Percentiles rank a stretch among this genome's conserved stretches.
Conservation (phyloP, 1,139 yeast species). For the Hansenula anomala region DNA sequence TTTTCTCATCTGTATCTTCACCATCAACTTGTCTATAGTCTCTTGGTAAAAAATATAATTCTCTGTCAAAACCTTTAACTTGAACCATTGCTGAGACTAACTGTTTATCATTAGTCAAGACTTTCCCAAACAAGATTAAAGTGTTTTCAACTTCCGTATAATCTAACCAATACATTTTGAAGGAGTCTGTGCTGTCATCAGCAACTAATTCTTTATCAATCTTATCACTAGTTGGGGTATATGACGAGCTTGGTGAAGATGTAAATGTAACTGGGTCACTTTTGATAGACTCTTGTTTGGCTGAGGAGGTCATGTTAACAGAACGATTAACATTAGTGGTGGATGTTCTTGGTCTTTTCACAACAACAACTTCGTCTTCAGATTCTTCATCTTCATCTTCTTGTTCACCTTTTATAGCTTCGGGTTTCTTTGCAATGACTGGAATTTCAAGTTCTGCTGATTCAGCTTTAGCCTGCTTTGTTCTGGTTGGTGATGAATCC, state of each 20-base stretch:
- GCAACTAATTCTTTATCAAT: conserved; percentile 42
- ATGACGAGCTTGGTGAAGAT: conserved; percentile 18
- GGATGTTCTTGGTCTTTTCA: conserved; percentile 29
- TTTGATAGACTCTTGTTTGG: conserved; percentile 2
- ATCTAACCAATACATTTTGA: conserved; percentile 89
- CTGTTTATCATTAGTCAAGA: conserved; percentile 46
- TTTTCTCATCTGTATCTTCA: conserved; percentile 36
- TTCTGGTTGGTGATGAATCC: conserved; percentile 21
- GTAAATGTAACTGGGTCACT: conserved; percentile 4
- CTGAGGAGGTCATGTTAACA: conserved; percentile 19
- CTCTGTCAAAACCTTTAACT: conserved; percentile 64
- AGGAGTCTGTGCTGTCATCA: conserved; percentile 32
- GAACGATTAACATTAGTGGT: conserved; percentile 28
- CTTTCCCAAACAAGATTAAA: conserved; percentile 80
- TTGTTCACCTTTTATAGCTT: not conserved
- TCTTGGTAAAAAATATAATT: conserved; percentile 76
- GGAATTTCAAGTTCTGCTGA: conserved; percentile 2
- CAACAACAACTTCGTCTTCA: conserved; percentile 30
- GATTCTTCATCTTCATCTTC: conserved; percentile 23
- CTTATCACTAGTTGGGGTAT: conserved; percentile 36
- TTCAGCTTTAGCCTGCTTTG: conserved; percentile 7
- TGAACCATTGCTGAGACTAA: conserved; percentile 77
- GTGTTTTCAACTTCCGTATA: conserved; percentile 72
- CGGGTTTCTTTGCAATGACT: conserved; percentile 12
- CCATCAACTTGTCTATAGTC: conserved; percentile 34